A percentile compares a stretch with the other conserved stretches of the same genome.
Evolutionary conservation across 352 stramenopile genomes (phyloP).

Genomic region (Thalassiosira pacifica): DNA sequence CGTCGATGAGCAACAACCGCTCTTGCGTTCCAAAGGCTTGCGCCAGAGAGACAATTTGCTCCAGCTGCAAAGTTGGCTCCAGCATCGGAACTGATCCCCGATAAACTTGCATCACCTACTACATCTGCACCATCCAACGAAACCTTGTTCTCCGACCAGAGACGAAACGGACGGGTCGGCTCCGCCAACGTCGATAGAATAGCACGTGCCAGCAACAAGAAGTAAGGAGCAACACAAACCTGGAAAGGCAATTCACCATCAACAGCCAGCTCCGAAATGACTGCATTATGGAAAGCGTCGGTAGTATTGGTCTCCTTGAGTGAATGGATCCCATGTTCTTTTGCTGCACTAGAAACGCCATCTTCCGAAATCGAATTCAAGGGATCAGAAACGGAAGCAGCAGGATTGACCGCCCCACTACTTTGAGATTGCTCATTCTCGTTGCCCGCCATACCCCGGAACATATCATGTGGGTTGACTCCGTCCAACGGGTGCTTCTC

Average conservation of each 20-base stretch:
- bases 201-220: conserved; percentile 73
- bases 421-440: conserved; percentile 9
- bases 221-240: conserved; percentile 74
- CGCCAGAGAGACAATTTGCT: conserved; percentile 34
- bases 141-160: conserved; percentile 17
- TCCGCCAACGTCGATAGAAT: conserved; percentile 72
- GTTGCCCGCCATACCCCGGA: conserved; percentile 44
- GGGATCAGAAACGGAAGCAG: not conserved
- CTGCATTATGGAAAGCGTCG: conserved; percentile 75
- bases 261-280: conserved; percentile 74
- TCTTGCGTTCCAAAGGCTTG: conserved; percentile 72
- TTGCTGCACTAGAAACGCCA: not conserved
- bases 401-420: not conserved
- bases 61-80: conserved; percentile 34
- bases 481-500: conserved; percentile 47
- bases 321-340: conserved; percentile 15
- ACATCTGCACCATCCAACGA: not conserved
- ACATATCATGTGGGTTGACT: conserved; percentile 78
- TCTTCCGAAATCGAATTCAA: conserved; percentile 33
- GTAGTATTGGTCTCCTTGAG: conserved; percentile 58
- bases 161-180: conserved; percentile 46
- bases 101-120: not conserved
- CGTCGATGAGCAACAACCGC: conserved; percentile 78
- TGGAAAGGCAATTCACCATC: conserved; percentile 81
- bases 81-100: not conserved